phyloP scores from a whole-genome alignment of 305 asterid species.

The Petunia hybrid region DNA sequence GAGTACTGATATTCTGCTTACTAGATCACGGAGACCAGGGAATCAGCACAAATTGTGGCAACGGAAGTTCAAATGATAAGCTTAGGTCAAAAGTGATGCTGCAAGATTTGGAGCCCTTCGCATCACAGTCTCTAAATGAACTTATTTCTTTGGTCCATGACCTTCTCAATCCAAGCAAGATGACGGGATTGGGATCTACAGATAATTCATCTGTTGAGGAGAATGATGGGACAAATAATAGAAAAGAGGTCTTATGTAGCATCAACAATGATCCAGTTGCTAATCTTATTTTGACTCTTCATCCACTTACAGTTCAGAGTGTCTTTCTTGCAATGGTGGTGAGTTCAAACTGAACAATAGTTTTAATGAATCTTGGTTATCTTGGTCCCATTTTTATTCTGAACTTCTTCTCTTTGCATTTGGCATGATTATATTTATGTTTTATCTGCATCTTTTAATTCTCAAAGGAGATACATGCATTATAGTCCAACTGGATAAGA shows the following conservation, averaged over 20 bases:
- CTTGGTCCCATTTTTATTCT: conserved; percentile 8
- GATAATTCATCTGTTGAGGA: conserved; percentile 46
- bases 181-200: conserved; percentile 42
- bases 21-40: conserved; percentile 49
- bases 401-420: conserved; percentile 30
- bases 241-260: conserved; percentile 47
- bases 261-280: conserved; percentile 81
- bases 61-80: conserved; percentile 46
- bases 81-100: conserved; percentile 49
- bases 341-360: conserved; percentile 41
- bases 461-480: conserved; percentile 33
- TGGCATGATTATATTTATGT: conserved; percentile 22
- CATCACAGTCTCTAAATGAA: conserved; percentile 67
- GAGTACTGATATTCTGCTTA: conserved; percentile 38
- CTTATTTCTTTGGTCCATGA: conserved; percentile 79
- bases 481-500: conserved; percentile 21
- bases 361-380: conserved; percentile 31
- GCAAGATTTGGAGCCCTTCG: conserved; percentile 66
- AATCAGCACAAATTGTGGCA: conserved; percentile 42
- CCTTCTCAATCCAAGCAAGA: conserved; percentile 57
- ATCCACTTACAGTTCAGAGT: conserved; percentile 63
- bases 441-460: conserved; percentile 30
- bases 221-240: conserved; percentile 46
- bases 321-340: conserved; percentile 85
- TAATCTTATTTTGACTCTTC: conserved; percentile 70